These are phyloP conservation scores for Penicillium sp. DNA, from an alignment of 2,329 filamentous ascomycete species.

Conservation along the genomic window DNA sequence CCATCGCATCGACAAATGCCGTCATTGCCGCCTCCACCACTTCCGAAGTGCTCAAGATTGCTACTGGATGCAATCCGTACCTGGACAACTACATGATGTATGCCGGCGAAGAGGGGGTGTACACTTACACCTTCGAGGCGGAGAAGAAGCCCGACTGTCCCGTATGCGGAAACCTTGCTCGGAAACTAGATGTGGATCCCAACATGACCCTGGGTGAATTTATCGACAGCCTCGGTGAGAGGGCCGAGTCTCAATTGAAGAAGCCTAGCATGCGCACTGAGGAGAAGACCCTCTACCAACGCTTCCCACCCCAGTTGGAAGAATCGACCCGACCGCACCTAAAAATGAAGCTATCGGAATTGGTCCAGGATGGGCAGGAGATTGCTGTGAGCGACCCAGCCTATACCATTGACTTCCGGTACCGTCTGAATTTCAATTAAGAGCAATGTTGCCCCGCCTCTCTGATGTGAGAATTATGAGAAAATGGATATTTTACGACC, in stretches of 20 bases:
- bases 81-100: slow-evolving; percentile 99
- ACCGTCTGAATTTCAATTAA: slow-evolving; percentile 51
- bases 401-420: slow-evolving; percentile 69
- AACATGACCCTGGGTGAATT: slow-evolving; percentile 75
- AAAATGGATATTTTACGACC: slow-evolving; percentile 6
- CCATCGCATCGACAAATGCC: slow-evolving; percentile 95
- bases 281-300: slow-evolving; percentile 85
- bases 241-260: slow-evolving; percentile 89
- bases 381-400: slow-evolving; percentile 91
- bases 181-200: slow-evolving; percentile 68
- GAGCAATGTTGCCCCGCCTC: not conserved
- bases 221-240: slow-evolving; percentile 74
- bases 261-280: slow-evolving; percentile 81
- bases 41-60: slow-evolving; percentile 95
- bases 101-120: slow-evolving; percentile 89
- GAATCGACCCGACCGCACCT: slow-evolving; percentile 81
- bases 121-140: slow-evolving; percentile 95
- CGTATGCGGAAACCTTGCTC: slow-evolving; percentile 81
- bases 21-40: slow-evolving; percentile 94
- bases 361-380: slow-evolving; percentile 79
- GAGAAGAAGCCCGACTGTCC: slow-evolving; percentile 93
- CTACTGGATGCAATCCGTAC: slow-evolving; percentile 73
- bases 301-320: slow-evolving; percentile 74
- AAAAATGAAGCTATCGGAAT: slow-evolving; percentile 67
- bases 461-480: slow-evolving; percentile 2